A percentile compares a stretch with the other conserved stretches of the same genome.
Conservation (phyloP, 106 monocot species). For the Vanilla planifolia region DNA sequence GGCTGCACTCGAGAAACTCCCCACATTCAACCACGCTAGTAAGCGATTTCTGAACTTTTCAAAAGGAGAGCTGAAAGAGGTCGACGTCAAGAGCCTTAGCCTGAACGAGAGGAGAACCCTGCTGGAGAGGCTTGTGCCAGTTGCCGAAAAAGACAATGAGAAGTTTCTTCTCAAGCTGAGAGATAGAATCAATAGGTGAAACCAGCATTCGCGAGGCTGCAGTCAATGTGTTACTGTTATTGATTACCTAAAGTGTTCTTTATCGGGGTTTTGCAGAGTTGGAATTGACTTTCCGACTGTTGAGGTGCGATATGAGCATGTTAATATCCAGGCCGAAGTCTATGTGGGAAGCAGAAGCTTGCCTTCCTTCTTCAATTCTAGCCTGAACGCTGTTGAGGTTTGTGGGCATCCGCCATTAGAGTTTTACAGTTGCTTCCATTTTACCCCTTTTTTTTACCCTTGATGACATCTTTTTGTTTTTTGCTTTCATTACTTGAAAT, state of each 20-base stretch:
- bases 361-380: background rate
- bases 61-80: background rate
- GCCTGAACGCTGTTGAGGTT: constrained; percentile 1
- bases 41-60: background rate
- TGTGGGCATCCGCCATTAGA: no score
- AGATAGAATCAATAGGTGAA: constrained; percentile 6
- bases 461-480: background rate
- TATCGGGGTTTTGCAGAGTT: background rate
- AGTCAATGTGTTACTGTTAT: background rate
- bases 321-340: background rate
- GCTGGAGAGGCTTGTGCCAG: constrained; percentile 5
- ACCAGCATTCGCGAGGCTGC: background rate
- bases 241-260: background rate
- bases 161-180: constrained; percentile 14
- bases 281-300: constrained; percentile 2
- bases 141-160: constrained; percentile 9
- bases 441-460: no score
- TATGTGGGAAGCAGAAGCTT: constrained; percentile 2
- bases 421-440: no score
- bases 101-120: constrained; percentile 7
- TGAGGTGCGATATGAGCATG: background rate
- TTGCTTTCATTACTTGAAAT: background rate
- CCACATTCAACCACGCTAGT: background rate
- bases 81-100: constrained; percentile 3
- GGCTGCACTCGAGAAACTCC: constrained; percentile 9